Evolutionary conservation across 2,329 filamentous ascomycete genomes (phyloP).

Genomic region (Aspergillus pseudoterreus): DNA sequence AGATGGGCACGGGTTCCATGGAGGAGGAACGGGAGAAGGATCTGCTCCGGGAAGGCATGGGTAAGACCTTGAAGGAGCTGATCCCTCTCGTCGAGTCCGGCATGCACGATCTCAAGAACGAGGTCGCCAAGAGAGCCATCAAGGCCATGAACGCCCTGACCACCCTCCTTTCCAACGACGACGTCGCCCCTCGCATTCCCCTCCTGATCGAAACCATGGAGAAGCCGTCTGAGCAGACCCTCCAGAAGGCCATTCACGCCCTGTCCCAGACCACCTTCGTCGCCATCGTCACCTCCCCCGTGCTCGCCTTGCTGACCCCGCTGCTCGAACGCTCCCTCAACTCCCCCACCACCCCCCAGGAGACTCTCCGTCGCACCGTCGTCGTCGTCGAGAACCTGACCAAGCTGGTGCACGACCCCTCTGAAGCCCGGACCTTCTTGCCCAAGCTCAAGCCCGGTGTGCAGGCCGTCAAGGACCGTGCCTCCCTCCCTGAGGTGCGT

Average conservation of each 20-base stretch:
- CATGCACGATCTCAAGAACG: conserved; percentile 94
- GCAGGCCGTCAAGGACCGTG: conserved; percentile 78
- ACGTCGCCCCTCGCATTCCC: conserved; percentile 87
- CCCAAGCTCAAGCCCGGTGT: conserved; percentile 94
- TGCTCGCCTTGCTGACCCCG: conserved; percentile 88
- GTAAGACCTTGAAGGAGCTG: conserved; percentile 69
- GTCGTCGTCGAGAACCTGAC: conserved; percentile 98
- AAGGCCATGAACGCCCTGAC: conserved; percentile 90
- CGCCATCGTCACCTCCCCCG: conserved; percentile 89
- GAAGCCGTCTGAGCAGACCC: conserved; percentile 79
- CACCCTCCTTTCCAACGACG: conserved; percentile 89
- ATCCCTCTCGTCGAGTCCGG: conserved; percentile 88
- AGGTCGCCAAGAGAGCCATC: conserved; percentile 79
- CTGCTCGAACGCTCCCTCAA: conserved; percentile 92
- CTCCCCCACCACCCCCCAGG: conserved; percentile 83
- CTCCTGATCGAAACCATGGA: conserved; percentile 94
- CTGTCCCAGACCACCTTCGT: conserved; percentile 98
- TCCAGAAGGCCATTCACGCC: conserved; percentile 95
- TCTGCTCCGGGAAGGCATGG: conserved; percentile 84
- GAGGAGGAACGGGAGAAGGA: conserved; percentile 88
- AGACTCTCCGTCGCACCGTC: conserved; percentile 91
- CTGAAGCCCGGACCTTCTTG: conserved; percentile 91
- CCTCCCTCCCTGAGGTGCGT: conserved; percentile 90
- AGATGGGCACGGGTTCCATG: conserved; percentile 76
- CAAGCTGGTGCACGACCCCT: conserved; percentile 92